phyloP scores from a whole-genome alignment of 2,329 filamentous ascomycete species.

The Alternaria postmessia region DNA sequence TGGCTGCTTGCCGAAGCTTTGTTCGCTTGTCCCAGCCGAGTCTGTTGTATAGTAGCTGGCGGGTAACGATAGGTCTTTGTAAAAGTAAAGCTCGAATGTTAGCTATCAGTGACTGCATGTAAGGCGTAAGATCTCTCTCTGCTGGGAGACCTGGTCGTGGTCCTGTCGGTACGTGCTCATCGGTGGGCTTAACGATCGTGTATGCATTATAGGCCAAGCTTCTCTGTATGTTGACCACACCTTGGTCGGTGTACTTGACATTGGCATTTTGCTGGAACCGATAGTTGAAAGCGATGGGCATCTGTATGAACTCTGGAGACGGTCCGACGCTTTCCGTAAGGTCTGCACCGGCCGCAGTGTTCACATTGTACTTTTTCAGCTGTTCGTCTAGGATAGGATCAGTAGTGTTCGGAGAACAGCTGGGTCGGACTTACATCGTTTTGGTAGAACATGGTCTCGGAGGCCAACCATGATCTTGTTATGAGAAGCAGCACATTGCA shows the following conservation, averaged over 20 bases:
- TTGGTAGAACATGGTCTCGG: slow-evolving; percentile 73
- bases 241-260: slow-evolving; percentile 65
- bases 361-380: slow-evolving; percentile 68
- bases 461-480: slow-evolving; percentile 76
- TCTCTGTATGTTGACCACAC: slow-evolving; percentile 41
- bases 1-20: slow-evolving; percentile 75
- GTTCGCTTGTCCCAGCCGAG: slow-evolving; percentile 64
- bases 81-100: slow-evolving; percentile 72
- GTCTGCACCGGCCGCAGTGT: slow-evolving; percentile 57
- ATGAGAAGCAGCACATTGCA: slow-evolving; percentile 77
- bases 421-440: slow-evolving; percentile 66
- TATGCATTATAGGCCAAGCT: slow-evolving; percentile 39
- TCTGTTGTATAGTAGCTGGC: slow-evolving; percentile 79
- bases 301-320: slow-evolving; percentile 79
- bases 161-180: slow-evolving; percentile 67
- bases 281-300: slow-evolving; percentile 74
- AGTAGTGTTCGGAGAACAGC: background rate
- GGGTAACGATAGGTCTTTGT: slow-evolving; percentile 83
- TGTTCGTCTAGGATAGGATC: slow-evolving; percentile 56
- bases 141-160: slow-evolving; percentile 65
- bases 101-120: slow-evolving; percentile 70
- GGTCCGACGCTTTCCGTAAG: slow-evolving; percentile 76
- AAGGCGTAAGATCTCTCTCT: slow-evolving; percentile 60
- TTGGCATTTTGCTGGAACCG: slow-evolving; percentile 85
- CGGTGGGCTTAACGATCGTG: slow-evolving; percentile 68